Conservation (phyloP, 2,329 filamentous ascomycete species). For the Cladosporium oxysporum region DNA sequence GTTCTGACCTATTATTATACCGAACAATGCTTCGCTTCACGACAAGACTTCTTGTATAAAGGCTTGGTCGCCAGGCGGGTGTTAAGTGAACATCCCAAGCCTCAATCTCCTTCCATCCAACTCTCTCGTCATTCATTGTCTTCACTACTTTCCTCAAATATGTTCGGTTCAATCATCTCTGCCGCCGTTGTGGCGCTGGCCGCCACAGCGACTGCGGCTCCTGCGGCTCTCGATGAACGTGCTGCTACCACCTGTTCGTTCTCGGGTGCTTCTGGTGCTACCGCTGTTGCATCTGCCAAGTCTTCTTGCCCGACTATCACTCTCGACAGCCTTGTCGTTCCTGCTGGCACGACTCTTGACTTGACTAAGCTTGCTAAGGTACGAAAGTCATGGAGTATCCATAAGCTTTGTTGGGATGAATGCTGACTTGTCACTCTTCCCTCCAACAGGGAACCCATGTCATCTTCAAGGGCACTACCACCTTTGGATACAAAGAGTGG, state of each 20-base stretch:
- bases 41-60: background rate
- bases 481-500: slow-evolving; percentile 68
- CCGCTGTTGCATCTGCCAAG: slow-evolving; percentile 22
- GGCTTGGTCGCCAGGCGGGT: background rate
- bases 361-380: slow-evolving; percentile 37
- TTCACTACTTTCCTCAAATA: background rate
- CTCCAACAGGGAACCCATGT: slow-evolving; percentile 43
- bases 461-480: slow-evolving; percentile 65
- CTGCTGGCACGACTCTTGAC: slow-evolving; percentile 42
- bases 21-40: background rate
- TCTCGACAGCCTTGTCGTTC: slow-evolving; percentile 40
- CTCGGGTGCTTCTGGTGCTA: slow-evolving; percentile 8
- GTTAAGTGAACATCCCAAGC: background rate
- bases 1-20: background rate
- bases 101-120: background rate
- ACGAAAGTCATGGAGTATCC: background rate
- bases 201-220: background rate
- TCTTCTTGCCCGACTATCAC: slow-evolving; percentile 38
- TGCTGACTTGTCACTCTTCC: background rate
- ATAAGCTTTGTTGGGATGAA: background rate
- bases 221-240: background rate
- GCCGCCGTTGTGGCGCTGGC: slow-evolving; percentile 10
- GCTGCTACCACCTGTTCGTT: slow-evolving; percentile 8
- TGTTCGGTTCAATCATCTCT: slow-evolving; percentile 1
- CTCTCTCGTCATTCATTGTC: background rate